Conservation (phyloP, 106 monocot species). For the Alisma plantagoaquatica region DNA sequence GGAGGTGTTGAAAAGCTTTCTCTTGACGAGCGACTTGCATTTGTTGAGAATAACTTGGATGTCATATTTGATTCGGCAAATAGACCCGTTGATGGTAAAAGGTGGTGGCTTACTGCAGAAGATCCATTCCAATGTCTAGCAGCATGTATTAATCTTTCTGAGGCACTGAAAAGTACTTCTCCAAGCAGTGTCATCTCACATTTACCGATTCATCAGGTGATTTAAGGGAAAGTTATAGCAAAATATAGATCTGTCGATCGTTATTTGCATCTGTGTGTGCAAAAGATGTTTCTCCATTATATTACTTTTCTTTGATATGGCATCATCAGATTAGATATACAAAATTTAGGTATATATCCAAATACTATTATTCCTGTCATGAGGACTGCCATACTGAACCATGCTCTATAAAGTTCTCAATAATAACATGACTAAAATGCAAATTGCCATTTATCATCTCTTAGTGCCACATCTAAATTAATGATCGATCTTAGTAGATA, state of each 20-base stretch:
- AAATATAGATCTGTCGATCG: neutral
- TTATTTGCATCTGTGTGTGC: too few relatives aligned
- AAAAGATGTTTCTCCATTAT: too few relatives aligned
- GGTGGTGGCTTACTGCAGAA: conserved; percentile 85
- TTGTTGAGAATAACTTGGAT: conserved; percentile 66
- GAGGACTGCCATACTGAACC: too few relatives aligned
- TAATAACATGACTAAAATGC: too few relatives aligned
- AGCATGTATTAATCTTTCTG: conserved; percentile 67
- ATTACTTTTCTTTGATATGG: too few relatives aligned
- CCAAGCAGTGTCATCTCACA: conserved; percentile 46
- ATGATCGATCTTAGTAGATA: too few relatives aligned
- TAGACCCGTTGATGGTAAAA: conserved; percentile 64
- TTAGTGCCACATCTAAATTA: too few relatives aligned
- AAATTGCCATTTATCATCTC: too few relatives aligned
- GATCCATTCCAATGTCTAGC: conserved; percentile 94
- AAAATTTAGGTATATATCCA: too few relatives aligned
- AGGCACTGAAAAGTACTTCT: conserved; percentile 52
- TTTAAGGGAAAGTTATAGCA: neutral
- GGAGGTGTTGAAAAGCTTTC: conserved; percentile 76
- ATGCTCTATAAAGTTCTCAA: too few relatives aligned
- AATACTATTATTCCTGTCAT: too few relatives aligned
- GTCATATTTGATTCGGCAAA: conserved; percentile 82
- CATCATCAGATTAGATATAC: too few relatives aligned
- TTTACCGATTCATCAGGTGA: conserved; percentile 77
- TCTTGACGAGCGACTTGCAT: conserved; percentile 42